A percentile compares a stretch with the other conserved stretches of the same genome.
These are phyloP conservation scores for Ophiostoma sp. DNA, from an alignment of 2,329 filamentous ascomycete genomes.

Conservation along the genomic window DNA sequence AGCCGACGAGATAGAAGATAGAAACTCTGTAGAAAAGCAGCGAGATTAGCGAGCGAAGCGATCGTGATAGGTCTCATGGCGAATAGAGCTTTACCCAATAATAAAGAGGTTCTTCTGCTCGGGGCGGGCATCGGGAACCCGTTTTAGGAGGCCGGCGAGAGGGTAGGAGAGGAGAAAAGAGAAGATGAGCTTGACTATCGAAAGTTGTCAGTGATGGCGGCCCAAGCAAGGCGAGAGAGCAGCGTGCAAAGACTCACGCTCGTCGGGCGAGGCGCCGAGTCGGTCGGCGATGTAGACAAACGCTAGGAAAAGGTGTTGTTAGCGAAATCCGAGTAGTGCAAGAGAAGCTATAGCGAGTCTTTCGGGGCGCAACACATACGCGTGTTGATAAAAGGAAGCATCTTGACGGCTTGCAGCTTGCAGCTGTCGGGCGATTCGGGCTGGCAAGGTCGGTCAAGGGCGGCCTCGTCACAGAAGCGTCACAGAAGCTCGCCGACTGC, in stretches of 20 bases:
- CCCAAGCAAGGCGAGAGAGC: neutral
- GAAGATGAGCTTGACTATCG: conserved; percentile 80
- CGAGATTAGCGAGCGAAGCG: neutral
- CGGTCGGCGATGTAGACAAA: conserved; percentile 40
- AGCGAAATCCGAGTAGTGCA: neutral
- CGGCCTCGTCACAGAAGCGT: conserved; percentile 4
- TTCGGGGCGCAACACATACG: conserved; percentile 26
- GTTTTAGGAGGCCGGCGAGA: conserved; percentile 79
- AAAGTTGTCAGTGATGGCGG: neutral
- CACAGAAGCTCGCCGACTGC: neutral
- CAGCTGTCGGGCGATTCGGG: neutral
- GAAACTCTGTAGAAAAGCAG: conserved; percentile 51
- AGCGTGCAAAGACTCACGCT: conserved; percentile 36
- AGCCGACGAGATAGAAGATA: conserved; percentile 84
- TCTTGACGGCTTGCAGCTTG: conserved; percentile 22
- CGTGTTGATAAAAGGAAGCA: conserved; percentile 32
- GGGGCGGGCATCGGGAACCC: conserved; percentile 78
- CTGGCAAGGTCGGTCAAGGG: neutral
- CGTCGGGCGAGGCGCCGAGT: conserved; percentile 43
- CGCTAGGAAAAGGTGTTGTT: conserved; percentile 31
- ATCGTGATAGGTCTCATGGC: neutral
- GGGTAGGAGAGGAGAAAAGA: conserved; percentile 91
- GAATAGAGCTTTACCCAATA: conserved; percentile 51
- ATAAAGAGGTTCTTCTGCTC: conserved; percentile 84
- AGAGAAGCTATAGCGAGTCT: neutral